Evolutionary conservation across 2,329 filamentous ascomycete species (phyloP), one percentile per base, ranked within the genome.

Genomic region (Macrophomina pseudophaseolina): DNA sequence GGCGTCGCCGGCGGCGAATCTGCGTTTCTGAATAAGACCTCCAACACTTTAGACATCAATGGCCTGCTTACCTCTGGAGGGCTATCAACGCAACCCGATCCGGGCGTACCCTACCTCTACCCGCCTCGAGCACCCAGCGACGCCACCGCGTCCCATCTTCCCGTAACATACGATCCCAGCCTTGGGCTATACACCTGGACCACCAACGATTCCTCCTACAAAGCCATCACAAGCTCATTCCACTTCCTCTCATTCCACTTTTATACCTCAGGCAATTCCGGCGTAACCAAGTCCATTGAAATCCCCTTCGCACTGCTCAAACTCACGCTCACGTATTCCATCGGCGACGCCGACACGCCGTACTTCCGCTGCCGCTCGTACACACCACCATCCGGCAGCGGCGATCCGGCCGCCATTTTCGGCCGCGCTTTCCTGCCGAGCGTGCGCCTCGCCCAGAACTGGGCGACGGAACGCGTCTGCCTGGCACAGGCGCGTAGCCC

Each of bases 401-500:
- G 11, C 1, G 8, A 35, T 14, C 60, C 32, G 3, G 32, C 40
- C 0, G 44, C 11, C 12, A 72, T 71, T 1, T 76, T 84, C 2
- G 82, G 82, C 1, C 77, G 81, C n/a, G 79, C 80, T 0, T 84
- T 83, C 66, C 72, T 84, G 0, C 82, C 84, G 68, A 81, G 82
- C 35, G 80, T 82, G 3, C 84, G 83, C 48, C 66, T 84, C 0
- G 81, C 44, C 3, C 44, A 40, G 14, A 64, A 64, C 33, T 64
- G 60, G 60, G 44, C 14, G 14, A 46, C 56, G 14, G 46, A 33
- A 0, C 11, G 2, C 3, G 23, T 49, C 12, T 64, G 44, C 30
- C 60, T 64, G 1, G 28, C 46, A 6, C 46, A 64, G 7, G 60
- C 60, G 2, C 46, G 44, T 14, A 46, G 60, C 8, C 60, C 60